Conservation (phyloP, 108 stramenopile species). For the Mayamaea pseudoterrestris region DNA sequence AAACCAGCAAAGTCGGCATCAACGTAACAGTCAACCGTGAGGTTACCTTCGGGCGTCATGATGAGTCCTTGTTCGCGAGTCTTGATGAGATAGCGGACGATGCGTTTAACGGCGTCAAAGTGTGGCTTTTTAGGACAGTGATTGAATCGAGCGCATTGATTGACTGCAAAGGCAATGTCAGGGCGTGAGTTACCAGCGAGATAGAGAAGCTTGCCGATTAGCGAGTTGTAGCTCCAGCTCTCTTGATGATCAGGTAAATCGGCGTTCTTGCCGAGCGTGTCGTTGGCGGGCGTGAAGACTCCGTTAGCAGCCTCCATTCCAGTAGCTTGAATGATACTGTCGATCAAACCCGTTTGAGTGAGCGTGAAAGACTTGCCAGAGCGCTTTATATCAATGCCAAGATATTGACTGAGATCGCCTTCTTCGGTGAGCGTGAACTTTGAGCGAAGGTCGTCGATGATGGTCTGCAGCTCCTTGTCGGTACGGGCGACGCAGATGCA, state of each 20-base stretch:
- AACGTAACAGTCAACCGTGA: conserved; percentile 19
- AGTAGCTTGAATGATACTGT: conserved; percentile 14
- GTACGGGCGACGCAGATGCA: conserved; percentile 22
- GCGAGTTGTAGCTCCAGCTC: conserved; percentile 14
- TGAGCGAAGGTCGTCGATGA: not conserved
- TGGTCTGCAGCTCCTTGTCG: conserved; percentile 13
- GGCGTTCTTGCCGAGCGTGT: too few relatives aligned
- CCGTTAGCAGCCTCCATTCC: not conserved
- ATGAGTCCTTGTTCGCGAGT: conserved; percentile 15
- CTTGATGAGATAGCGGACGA: conserved; percentile 13
- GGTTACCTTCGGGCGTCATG: conserved; percentile 6
- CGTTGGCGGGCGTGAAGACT: conserved; percentile 6
- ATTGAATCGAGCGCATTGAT: conserved; percentile 14
- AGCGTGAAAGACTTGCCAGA: conserved; percentile 4
- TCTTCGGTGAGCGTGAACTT: conserved; percentile 16
- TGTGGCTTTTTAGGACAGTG: conserved; percentile 8
- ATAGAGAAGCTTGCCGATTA: conserved; percentile 23
- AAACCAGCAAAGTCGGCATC: conserved; percentile 21
- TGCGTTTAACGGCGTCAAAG: conserved; percentile 9
- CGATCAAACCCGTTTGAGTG: conserved; percentile 13
- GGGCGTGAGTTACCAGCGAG: conserved; percentile 13
- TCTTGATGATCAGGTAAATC: too few relatives aligned
- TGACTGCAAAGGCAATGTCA: conserved; percentile 16
- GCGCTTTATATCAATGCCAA: conserved; percentile 20
- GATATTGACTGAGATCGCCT: conserved; percentile 32